These are phyloP conservation scores for Solanum stenotomum DNA, from an alignment of 257 asterid genomes.

Conservation along the genomic window DNA sequence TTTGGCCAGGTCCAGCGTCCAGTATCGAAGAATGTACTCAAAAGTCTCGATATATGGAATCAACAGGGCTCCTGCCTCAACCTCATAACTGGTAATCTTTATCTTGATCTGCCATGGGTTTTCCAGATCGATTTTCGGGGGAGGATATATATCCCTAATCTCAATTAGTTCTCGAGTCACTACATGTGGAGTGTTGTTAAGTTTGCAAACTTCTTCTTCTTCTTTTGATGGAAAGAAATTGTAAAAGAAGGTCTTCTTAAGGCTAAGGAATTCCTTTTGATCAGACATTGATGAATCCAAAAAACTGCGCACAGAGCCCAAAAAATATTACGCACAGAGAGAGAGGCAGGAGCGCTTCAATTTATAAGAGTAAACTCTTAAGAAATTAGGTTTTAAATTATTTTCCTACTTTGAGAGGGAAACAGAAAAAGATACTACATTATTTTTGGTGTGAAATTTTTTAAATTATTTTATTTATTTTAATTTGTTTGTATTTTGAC, in stretches of 20 bases:
- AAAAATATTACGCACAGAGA: too few relatives aligned
- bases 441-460: background rate
- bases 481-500: too few relatives aligned
- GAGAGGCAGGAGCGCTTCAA: background rate
- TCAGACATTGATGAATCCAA: background rate
- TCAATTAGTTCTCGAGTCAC: background rate
- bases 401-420: background rate
- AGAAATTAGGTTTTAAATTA: too few relatives aligned
- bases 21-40: too few relatives aligned
- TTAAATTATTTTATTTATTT: too few relatives aligned
- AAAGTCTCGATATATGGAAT: too few relatives aligned
- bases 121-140: background rate
- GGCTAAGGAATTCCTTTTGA: background rate
- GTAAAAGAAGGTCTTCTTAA: background rate
- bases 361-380: background rate
- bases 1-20: too few relatives aligned
- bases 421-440: background rate
- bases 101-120: background rate
- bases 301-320: background rate
- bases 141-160: background rate
- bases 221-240: background rate
- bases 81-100: background rate
- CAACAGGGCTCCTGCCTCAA: background rate
- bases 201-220: background rate
- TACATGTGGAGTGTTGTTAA: background rate